Base-by-base conservation (phyloP, 2,329 filamentous ascomycete genomes). In the Mariannaea sp. region DNA sequence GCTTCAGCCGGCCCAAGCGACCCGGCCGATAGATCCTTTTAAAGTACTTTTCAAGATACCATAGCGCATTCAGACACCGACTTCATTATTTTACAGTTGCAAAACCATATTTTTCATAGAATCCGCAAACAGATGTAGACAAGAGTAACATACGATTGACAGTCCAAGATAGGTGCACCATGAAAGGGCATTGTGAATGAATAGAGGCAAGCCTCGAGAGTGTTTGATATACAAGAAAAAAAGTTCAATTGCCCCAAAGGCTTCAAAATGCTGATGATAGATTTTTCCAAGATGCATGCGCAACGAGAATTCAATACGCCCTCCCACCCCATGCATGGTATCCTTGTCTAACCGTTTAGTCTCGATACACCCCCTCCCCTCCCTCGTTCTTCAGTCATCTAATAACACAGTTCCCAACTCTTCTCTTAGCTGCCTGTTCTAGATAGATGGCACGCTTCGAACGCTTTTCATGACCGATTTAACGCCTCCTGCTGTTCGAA, bases 1-100 rank as follows among this genome's bases (percentile, higher is more conserved):
- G 79, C 0, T 94, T 94, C 72, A 86, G 83, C 66, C 82, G 89
- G 69, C 90, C 90, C 22, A 92, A 91, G 83, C 82, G 89, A 66
- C 90, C 90, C 5, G 90, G 90, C 30, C 78, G 87, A 76, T 83
- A 60, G 68, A 61, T 40, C 33, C 10, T 24, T 27, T 44, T 6
- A n/a, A 43, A 35, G 29, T 27, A 5, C 5, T 24, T 5, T 5
- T 24, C 5, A 24, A 24, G 22, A 24, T 24, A 8, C 8, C 45
- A 36, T 24, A 9, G 40, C 8, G 38, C 41, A 52, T 8, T 47
- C n/a, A 36, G 27, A 49, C 30, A 10, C 38, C 22, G 29, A 27
- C 14, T 16, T 29, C 29, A 33, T 27, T 12, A 22, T 16, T 24
- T 19, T 20, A 26, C 9, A 17, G 10, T 27, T 20, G n/a, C n/a